These are phyloP conservation scores for Aspergillus aculeatus DNA, from an alignment of 2,329 filamentous ascomycete genomes.

Conservation along the genomic window DNA sequence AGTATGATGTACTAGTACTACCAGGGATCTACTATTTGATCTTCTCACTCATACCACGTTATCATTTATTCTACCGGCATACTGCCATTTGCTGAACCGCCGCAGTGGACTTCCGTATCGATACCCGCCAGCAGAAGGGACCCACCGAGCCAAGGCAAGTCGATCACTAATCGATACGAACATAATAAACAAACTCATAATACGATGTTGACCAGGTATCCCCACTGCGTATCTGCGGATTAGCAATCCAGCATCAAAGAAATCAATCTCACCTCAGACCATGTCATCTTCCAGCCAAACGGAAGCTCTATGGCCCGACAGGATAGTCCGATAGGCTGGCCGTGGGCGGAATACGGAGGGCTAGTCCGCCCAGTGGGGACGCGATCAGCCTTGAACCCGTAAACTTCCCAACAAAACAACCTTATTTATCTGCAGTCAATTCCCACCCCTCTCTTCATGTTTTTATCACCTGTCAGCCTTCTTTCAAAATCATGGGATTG, in stretches of 20 bases:
- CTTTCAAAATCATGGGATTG: not conserved
- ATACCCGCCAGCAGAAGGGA: too few species aligned
- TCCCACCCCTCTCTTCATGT: not conserved
- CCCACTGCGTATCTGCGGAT: not conserved
- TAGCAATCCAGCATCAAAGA: not conserved
- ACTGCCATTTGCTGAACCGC: too few species aligned
- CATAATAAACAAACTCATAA: not conserved
- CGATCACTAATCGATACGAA: not conserved
- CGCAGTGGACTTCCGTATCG: too few species aligned
- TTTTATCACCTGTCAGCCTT: not conserved
- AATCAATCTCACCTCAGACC: not conserved
- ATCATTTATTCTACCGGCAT: too few species aligned
- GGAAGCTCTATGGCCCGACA: not conserved
- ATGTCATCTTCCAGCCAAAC: not conserved
- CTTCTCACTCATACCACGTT: too few species aligned
- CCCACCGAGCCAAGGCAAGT: not conserved
- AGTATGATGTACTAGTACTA: too few species aligned
- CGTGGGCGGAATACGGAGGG: too few species aligned
- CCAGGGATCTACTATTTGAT: too few species aligned
- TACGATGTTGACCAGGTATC: not conserved
- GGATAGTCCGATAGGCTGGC: not conserved
- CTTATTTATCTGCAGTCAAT: not conserved
- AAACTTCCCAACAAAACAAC: not conserved
- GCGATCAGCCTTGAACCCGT: too few species aligned
- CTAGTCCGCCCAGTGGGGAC: not conserved